Evolutionary conservation across 176 grass and related monocot genomes (phyloP).

Genomic region (Aegilops tauschii): DNA sequence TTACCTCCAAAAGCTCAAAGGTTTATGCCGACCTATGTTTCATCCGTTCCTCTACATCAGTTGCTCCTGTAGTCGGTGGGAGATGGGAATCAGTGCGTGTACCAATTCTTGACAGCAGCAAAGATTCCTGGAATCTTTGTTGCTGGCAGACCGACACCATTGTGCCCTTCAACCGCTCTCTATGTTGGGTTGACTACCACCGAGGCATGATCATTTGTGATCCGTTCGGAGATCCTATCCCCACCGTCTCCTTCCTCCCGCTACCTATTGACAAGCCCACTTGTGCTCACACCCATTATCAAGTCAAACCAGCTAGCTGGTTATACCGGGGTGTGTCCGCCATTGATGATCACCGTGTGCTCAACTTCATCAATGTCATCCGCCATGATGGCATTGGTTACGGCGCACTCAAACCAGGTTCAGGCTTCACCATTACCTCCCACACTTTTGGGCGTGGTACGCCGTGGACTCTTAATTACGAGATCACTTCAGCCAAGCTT

Average conservation of each 20-base stretch:
- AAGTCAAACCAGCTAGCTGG: neutral
- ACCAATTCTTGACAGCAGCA: neutral
- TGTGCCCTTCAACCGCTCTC: neutral
- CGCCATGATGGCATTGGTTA: neutral
- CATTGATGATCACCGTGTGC: neutral
- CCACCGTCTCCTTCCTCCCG: neutral
- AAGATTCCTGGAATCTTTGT: neutral
- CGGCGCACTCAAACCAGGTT: neutral
- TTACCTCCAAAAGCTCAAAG: neutral
- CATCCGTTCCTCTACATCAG: neutral
- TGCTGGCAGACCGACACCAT: neutral
- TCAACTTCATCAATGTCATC: neutral
- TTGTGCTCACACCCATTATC: too few relatives aligned
- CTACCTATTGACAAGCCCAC: neutral
- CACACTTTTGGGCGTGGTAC: neutral
- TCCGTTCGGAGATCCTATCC: neutral
- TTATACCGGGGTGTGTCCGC: neutral
- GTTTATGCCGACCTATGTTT: neutral
- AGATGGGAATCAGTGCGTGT: neutral
- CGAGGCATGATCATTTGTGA: neutral
- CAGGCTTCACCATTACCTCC: slow-evolving; percentile 12
- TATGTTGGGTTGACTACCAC: neutral
- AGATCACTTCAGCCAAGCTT: neutral
- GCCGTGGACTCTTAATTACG: neutral
- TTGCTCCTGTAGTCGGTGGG: too few relatives aligned